Conservation (phyloP, 306 rosid species). For the Lathyrus sativus region DNA sequence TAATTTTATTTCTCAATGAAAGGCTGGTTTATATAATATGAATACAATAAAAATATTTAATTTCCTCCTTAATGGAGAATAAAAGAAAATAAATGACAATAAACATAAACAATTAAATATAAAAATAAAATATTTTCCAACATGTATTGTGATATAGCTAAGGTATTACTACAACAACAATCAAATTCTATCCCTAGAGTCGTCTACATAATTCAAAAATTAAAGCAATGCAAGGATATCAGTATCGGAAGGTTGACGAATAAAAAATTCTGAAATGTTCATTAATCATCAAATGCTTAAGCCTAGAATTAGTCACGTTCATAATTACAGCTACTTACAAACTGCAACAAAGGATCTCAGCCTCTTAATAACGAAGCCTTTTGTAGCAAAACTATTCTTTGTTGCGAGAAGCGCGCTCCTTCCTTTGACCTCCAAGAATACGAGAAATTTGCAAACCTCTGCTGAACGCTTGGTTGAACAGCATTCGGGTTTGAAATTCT, state of each 20-base stretch:
- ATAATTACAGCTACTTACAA: conserved; percentile 40
- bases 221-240: not conserved
- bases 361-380: conserved; percentile 4
- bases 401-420: conserved; percentile 48
- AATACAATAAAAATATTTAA: no score
- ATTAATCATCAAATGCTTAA: conserved; percentile 10
- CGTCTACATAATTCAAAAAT: not conserved
- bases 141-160: no score
- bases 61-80: no score
- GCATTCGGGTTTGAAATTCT: conserved; percentile 57
- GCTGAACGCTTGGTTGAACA: conserved; percentile 60
- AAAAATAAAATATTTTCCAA: no score
- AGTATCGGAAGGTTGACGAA: not conserved
- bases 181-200: no score
- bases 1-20: no score
- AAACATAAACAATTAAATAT: no score
- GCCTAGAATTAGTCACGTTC: conserved; percentile 24
- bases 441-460: conserved; percentile 60
- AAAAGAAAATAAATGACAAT: no score
- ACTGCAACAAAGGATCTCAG: conserved; percentile 19
- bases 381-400: conserved; percentile 37
- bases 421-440: conserved; percentile 52
- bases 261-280: no score
- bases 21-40: no score
- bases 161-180: no score